phyloP scores from a whole-genome alignment of 2,329 filamentous ascomycete species.

The Helotiales sp. region DNA sequence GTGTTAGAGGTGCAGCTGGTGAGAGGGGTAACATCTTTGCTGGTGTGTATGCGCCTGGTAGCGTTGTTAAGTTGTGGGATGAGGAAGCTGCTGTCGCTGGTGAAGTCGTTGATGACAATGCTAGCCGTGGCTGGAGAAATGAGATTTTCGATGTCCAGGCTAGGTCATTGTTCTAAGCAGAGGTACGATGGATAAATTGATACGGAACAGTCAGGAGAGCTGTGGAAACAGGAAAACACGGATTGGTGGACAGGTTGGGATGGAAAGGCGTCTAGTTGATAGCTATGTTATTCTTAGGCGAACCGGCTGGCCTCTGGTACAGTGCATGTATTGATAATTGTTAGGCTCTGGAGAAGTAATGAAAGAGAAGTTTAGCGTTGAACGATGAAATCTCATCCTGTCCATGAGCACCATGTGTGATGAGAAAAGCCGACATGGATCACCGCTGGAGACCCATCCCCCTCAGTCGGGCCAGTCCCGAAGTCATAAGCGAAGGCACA shows the following conservation, averaged over 20 bases:
- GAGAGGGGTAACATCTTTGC: conserved; percentile 71
- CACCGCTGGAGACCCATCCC: too few relatives aligned
- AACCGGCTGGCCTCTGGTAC: neutral
- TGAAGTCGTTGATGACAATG: conserved; percentile 77
- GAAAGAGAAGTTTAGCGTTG: neutral
- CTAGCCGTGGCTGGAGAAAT: conserved; percentile 71
- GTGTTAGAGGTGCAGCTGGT: conserved; percentile 62
- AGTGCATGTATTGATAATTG: conserved; percentile 3
- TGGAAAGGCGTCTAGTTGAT: neutral
- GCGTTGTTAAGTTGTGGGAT: conserved; percentile 87
- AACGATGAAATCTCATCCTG: too few relatives aligned
- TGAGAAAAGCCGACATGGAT: too few relatives aligned
- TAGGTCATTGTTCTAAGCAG: conserved; percentile 16
- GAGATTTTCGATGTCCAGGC: conserved; percentile 69
- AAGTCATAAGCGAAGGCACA: too few relatives aligned
- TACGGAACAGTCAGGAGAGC: too few relatives aligned
- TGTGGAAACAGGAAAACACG: neutral
- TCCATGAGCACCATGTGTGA: too few relatives aligned
- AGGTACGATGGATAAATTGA: neutral
- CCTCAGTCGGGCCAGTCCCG: too few relatives aligned
- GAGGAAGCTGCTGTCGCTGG: conserved; percentile 73
- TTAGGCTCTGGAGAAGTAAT: neutral
- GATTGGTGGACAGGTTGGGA: neutral
- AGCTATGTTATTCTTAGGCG: neutral
- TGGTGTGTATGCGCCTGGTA: conserved; percentile 86